A percentile compares a stretch with the other conserved stretches of the same genome.
Evolutionary conservation across 306 rosid species (phyloP).

Genomic region (Vigna trinervia): DNA sequence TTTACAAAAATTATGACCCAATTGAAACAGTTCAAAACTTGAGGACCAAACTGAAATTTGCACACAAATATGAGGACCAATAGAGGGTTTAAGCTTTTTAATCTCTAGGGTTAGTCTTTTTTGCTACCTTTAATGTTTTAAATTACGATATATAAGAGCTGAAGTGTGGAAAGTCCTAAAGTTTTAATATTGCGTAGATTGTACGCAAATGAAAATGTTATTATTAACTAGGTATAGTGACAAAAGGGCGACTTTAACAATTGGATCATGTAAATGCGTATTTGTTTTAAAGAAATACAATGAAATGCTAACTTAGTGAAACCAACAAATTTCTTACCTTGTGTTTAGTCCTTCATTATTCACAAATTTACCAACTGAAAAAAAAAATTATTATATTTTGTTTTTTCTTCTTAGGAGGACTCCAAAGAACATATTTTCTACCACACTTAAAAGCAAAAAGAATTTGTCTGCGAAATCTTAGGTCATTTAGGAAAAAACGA

Average conservation of each 20-base stretch:
- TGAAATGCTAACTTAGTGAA: constrained; percentile 38
- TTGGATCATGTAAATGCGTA: constrained; percentile 21
- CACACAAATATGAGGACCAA: too few species aligned
- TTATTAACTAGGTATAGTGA: not conserved
- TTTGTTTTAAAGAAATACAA: constrained; percentile 29
- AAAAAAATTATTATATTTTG: not conserved
- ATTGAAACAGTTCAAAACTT: too few species aligned
- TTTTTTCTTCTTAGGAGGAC: not conserved
- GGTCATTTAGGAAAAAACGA: too few species aligned
- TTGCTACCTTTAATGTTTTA: not conserved
- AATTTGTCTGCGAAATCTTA: too few species aligned
- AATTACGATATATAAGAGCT: not conserved
- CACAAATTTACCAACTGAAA: not conserved
- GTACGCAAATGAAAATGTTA: not conserved
- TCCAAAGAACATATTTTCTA: too few species aligned
- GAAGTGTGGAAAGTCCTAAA: not conserved
- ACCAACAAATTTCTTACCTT: constrained; percentile 31
- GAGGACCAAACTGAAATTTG: too few species aligned
- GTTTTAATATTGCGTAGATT: not conserved
- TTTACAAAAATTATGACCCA: too few species aligned
- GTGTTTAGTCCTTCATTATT: not conserved
- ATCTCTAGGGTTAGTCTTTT: too few species aligned
- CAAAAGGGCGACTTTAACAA: constrained; percentile 50
- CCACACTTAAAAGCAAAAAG: too few species aligned
- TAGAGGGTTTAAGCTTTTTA: too few species aligned